Evolutionary conservation across 2,329 filamentous ascomycete genomes (phyloP), one percentile per base, ranked within the genome.

Genomic region (Claviceps sp.): DNA sequence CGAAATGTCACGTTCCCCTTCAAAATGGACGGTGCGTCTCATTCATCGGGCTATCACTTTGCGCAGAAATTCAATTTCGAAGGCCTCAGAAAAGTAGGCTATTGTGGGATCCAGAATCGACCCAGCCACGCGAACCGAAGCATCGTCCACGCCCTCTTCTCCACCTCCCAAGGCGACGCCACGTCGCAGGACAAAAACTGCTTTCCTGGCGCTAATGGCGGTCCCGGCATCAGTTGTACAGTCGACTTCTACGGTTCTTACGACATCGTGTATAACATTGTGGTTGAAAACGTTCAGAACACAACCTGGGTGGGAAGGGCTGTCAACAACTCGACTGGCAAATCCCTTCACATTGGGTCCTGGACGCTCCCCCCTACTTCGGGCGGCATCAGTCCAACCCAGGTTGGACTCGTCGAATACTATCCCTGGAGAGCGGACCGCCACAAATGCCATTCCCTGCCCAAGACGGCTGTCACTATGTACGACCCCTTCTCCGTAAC

Each of bases 11-110:
- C 58, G 1, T 60, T 61, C 34, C 56, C 57, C 20, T 53, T 61
- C 22, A 55, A 53, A 50, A 55, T 60, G 38, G 51, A 53, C 43
- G 49, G 52, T 1, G 57, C 58, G 3, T 37, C 52, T 7, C 59
- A 58, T 40, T n/a, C 37, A 3, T 40, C 29, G 0, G 58, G 58
- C n/a, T 62, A 54, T 44, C 60, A 58, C 53, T 60, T 57, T 51
- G 60, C 59, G 5, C 55, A 60, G 50, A 56, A 59, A 40, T 61
- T 53, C 50, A 38, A 42, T 22, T 59, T 60, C 29, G 4, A 53
- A 2, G 50, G 48, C 39, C 22, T 53, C 42, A 23, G 13, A 5
- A 22, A 43, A 22, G 40, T 43, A 5, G 9, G 11, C 20, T 43
- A 43, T 14, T 43, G 40, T 13, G 40, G 40, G 9, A 43, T 43